Percentiles rank a stretch among this genome's conserved stretches.
Evolutionary conservation across 345 rosid genomes (phyloP).

Genomic region (Gossypioides kirkii): DNA sequence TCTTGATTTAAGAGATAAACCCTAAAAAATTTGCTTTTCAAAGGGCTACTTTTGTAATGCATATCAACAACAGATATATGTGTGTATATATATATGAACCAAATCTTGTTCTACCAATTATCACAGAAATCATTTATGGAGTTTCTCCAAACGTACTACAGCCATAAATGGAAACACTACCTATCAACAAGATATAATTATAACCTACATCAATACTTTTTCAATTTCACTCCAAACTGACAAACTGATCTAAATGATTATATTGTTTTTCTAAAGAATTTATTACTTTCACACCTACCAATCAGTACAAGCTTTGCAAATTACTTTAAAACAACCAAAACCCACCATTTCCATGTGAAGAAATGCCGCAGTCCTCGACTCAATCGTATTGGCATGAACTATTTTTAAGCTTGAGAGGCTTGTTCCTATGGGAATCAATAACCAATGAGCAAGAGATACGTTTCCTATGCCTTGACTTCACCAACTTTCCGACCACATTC

Average conservation of each 20-base stretch:
- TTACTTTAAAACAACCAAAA: background rate
- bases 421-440: conserved; percentile 42
- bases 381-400: conserved; percentile 35
- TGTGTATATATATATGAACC: no score
- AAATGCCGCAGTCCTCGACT: background rate
- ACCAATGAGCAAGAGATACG: conserved; percentile 49
- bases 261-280: background rate
- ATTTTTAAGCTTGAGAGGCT: conserved; percentile 43
- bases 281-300: background rate
- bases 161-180: background rate
- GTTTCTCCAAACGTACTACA: background rate
- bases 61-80: background rate
- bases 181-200: background rate
- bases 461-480: conserved; percentile 51
- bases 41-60: background rate
- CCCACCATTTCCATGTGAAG: background rate
- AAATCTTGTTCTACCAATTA: background rate
- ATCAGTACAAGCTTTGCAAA: background rate
- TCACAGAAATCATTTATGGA: background rate
- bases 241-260: background rate
- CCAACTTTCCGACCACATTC: conserved; percentile 74
- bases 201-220: background rate
- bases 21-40: background rate
- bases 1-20: background rate
- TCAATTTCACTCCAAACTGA: background rate